These are phyloP conservation scores for Leccinum subtestaceum DNA, from an alignment of 768 basidiomycete species.

Conservation along the genomic window DNA sequence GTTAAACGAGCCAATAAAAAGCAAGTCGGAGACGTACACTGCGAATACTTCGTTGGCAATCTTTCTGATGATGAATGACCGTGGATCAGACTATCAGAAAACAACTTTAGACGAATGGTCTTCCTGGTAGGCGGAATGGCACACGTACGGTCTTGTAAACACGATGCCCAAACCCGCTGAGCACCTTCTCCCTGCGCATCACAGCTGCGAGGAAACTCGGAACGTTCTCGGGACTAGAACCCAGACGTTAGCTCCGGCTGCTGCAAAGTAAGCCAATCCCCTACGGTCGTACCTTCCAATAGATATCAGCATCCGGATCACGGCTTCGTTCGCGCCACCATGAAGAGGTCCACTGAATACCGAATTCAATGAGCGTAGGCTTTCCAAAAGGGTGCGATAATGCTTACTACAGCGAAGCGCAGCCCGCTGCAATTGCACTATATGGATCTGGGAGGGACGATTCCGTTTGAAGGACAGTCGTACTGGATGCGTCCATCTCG, in stretches of 20 bases:
- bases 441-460: slow-evolving; percentile 91
- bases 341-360: slow-evolving; percentile 30
- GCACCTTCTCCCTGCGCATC: slow-evolving; percentile 82
- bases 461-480: slow-evolving; percentile 84
- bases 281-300: slow-evolving; percentile 65
- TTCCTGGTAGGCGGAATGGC: background rate
- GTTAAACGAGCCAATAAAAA: background rate
- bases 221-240: slow-evolving; percentile 71
- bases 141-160: slow-evolving; percentile 70
- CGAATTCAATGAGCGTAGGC: background rate
- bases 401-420: slow-evolving; percentile 81
- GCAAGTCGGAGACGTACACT: slow-evolving; percentile 47
- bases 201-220: slow-evolving; percentile 84
- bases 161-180: slow-evolving; percentile 88
- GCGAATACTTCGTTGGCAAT: slow-evolving; percentile 91
- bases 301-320: slow-evolving; percentile 89
- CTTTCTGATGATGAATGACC: slow-evolving; percentile 87
- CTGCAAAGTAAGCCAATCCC: background rate
- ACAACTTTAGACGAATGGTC: background rate
- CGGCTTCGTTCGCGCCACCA: slow-evolving; percentile 90
- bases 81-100: slow-evolving; percentile 70
- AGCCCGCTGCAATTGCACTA: slow-evolving; percentile 84
- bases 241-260: background rate
- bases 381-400: background rate
- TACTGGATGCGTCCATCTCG: slow-evolving; percentile 83